Percentiles rank a stretch among this genome's conserved stretches.
Evolutionary conservation across 345 rosid genomes (phyloP).

Genomic region (Pugionium cornutum): DNA sequence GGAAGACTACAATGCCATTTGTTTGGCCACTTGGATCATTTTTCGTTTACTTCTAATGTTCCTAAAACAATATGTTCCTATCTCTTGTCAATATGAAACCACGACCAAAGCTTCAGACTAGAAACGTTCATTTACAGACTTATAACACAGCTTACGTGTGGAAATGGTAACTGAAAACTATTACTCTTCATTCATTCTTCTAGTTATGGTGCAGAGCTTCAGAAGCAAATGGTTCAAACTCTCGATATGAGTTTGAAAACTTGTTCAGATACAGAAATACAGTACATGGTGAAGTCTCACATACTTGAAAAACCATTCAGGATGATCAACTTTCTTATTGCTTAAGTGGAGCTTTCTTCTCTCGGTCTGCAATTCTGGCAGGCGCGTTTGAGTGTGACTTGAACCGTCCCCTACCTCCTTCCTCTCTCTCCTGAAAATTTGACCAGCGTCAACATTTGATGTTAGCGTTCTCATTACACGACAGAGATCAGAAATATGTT

Average conservation of each 20-base stretch:
- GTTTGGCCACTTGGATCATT: conserved; percentile 16
- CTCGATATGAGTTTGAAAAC: background rate
- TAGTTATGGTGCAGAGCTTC: background rate
- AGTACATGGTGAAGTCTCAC: conserved; percentile 9
- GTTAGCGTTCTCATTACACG: conserved; percentile 12
- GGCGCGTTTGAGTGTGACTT: conserved; percentile 82
- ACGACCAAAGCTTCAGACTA: background rate
- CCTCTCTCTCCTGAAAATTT: conserved; percentile 68
- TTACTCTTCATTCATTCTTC: background rate
- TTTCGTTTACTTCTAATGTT: conserved; percentile 7
- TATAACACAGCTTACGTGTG: conserved; percentile 16
- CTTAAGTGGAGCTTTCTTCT: conserved; percentile 93
- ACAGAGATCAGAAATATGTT: conserved; percentile 7
- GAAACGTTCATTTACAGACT: background rate
- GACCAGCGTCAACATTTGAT: conserved; percentile 22
- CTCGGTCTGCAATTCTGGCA: conserved; percentile 82
- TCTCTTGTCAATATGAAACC: conserved; percentile 12
- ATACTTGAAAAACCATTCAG: conserved; percentile 4
- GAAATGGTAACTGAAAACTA: background rate
- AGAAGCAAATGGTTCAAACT: background rate
- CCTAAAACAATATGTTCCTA: conserved; percentile 15
- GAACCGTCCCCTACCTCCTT: conserved; percentile 91
- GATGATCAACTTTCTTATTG: conserved; percentile 42
- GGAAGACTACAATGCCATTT: conserved; percentile 8
- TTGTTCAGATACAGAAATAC: background rate